Evolutionary conservation across 345 rosid genomes (phyloP), one percentile per base, ranked within the genome.

Genomic region (Anastatica hierochuntica): DNA sequence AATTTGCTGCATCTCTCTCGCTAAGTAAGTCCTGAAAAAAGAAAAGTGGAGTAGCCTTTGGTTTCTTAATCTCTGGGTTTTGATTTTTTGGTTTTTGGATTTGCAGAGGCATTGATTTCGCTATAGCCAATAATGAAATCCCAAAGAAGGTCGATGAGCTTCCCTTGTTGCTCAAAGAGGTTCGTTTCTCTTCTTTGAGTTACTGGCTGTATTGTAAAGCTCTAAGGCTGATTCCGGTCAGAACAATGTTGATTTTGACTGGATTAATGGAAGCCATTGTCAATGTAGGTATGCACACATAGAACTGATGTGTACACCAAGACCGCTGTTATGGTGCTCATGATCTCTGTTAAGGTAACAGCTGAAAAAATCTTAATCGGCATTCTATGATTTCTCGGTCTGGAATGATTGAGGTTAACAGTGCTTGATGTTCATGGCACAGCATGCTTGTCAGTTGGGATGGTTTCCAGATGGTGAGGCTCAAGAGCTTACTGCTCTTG

Each of bases 81-180:
- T 31, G 4, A 3, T 31, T 9, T 9, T 9, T 31, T 10, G 4
- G 1, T 29, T 11, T 31, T 2, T 21, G 24, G 24, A 21, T n/a
- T n/a, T 21, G 24, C 79, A 92, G 98, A 72, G 95, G 95, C 21
- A 87, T 92, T 60, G 98, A 92, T 76, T 84, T 68, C 58, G 85
- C 96, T 0, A 78, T 88, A 53, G 88, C 95, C 0, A 83, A 83
- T 72, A 79, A 74, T 55, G 90, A 88, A 51, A 44, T 77, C 45
- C 98, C 95, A 1, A 50, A 49, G 15, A 76, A 60, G 55, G 72
- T 53, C 31, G 66, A 66, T 17, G 84, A 74, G 7, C 24, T 21
- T 21, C 24, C 24, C 24, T 21, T 5, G 3, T 21, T 21, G 24
- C 24, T 21, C 24, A 21, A 21, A 21, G 3, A 21, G 24, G 24